Base-by-base conservation (phyloP, 192 early-diverging fungal genomes). In the Spizellomyces punctatus region DNA sequence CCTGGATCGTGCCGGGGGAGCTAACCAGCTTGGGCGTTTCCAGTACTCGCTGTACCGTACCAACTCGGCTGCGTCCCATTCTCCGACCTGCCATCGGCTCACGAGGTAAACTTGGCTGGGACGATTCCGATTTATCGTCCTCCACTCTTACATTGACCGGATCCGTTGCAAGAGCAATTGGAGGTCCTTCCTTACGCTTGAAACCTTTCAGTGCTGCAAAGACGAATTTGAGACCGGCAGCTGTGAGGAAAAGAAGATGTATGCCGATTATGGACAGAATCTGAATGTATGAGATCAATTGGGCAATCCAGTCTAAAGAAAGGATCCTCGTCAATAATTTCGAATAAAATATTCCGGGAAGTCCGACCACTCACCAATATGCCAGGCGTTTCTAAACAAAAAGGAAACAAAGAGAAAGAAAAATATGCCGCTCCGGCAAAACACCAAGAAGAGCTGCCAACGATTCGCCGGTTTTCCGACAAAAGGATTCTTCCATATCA, bases 251-350 rank as follows among this genome's bases (percentile, higher is more conserved):
- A 42, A 71, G 43, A 10, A 42, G 45, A 42, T 46, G 59, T n/a
- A 71, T 46, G 58, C 69, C 69, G 46, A 71, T 10, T 8, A 8
- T 19, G 58, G 69, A 60, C 5, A 71, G 69, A 9, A 62, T 62
- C 22, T 62, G 45, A 19, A 21, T 8, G 16, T 17, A 50, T 14
- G 17, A 8, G 19, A 71, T 45, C 44, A 71, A 2, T 62, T 71
- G 42, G 5, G 59, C 22, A 14, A 71, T 71, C 69, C 69, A 71
- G 12, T 71, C 69, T 22, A 63, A 44, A 42, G 27, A 3, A 36
- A 36, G 3, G 27, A 36, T 36, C 27, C 3, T 36, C 27, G 3
- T 36, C 27, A 61, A 61, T 14, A 22, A 61, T 36, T 36, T 36
- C 27, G 27, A 36, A 36, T 36, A 36, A 36, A 36, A 36, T 36